Base-by-base conservation (phyloP, 768 basidiomycete genomes). In the Polyporus arcularius region DNA sequence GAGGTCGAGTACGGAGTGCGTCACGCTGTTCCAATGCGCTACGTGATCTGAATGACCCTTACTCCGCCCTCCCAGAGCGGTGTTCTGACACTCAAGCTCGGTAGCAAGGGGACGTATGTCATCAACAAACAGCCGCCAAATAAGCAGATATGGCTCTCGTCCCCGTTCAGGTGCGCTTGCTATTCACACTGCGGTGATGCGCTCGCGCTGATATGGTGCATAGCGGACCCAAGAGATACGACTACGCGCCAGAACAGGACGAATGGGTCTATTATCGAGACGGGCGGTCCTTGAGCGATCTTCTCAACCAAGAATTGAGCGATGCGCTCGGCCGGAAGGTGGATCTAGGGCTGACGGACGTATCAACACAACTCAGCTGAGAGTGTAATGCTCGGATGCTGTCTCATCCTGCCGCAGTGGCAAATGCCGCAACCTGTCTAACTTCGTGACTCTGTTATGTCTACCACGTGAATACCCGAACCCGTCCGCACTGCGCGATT, bases 101-200 rank as follows among this genome's bases (percentile, higher is more conserved):
- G 88, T 32, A 76, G 80, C 42, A 77, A 86, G 57, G 94, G 93
- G 14, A 96, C 91, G 11, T 97, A 96, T 75, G 95, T 96, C 31
- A 88, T 97, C 75, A 97, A 97, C 76, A 97, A 96, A 79, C 95
- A 97, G 71, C 95, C 95, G 11, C 95, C 95, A 6, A 97, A 97
- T 72, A 94, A 94, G 76, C 95, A 97, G 71, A 96, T 97, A 66
- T 97, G 95, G 95, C 79, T 97, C 18, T 95, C 93, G 4, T 94
- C 91, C 9, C 95, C 95, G 0, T 72, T 85, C 65, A 93, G 92
- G 94, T 94, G 64, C 41, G 78, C 71, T 11, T 46, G 2, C 21
- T 48, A 32, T 46, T 11, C 40, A 18, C 32, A 28, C 42, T 26
- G 32, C 30, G 18, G 11, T 3, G 39, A 5, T 31, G 14, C 26